Evolutionary conservation across 2,329 filamentous ascomycete species (phyloP), one percentile per base, ranked within the genome.

Genomic region (Penicillium freii): DNA sequence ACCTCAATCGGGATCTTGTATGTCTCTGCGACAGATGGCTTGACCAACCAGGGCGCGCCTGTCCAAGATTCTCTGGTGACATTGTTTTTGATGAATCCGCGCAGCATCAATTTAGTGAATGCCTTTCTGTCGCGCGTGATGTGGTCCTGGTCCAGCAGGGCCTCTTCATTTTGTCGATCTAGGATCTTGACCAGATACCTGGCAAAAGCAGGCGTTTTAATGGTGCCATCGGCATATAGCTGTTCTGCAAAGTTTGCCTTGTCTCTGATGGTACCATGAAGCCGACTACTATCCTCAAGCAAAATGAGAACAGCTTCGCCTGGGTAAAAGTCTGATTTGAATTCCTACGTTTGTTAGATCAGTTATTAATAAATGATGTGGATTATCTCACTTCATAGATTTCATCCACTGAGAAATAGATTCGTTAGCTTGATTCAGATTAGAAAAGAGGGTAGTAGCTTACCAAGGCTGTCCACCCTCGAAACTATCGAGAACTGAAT

Each of bases 31-130:
- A 96, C 87, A 53, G 91, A 87, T 36, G 89, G 84, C 76, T 95
- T 97, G 19, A 97, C 93, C 54, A 96, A 79, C 94, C 94, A 99
- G 0, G 94, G 93, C 0, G 94, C 94, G n/a, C 93, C 93, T 59
- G 87, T 93, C 91, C 92, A 97, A 4, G 91, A 85, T 69, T 97
- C 94, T 60, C 93, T 82, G 2, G 87, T 89, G n/a, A 97, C 89
- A 0, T 92, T 94, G 74, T 95, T 92, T 72, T 96, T 96, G 62
- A 99, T 90, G 64, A 97, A 99, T 6, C 92, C 91, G 34, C 93
- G 87, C 40, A 99, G 81, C 73, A 97, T 92, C 48, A 92, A 87
- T 76, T 99, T 97, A 29, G 93, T 97, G 71, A 97, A 99, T 46
- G 91, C 84, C 67, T 93, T 96, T 51, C 92, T 87, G 71, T 97